These are phyloP conservation scores for Venturia asperata DNA, from an alignment of 2,329 filamentous ascomycete species.

Conservation along the genomic window DNA sequence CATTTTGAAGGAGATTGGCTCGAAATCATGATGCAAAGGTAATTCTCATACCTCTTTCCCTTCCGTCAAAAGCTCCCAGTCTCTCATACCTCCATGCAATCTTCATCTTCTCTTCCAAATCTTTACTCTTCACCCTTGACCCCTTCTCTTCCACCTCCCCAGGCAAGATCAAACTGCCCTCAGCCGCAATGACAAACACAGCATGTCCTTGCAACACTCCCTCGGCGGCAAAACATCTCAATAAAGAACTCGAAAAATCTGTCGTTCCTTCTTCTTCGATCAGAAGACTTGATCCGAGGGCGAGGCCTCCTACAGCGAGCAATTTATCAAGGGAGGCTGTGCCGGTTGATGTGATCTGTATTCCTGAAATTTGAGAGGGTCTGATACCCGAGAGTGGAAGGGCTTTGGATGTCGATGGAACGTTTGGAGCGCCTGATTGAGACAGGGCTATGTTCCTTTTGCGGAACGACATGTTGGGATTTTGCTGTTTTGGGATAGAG, in stretches of 20 bases:
- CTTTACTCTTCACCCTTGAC: slow-evolving; percentile 33
- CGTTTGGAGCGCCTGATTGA: slow-evolving; percentile 24
- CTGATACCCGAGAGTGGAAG: slow-evolving; percentile 50
- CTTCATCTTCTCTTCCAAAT: slow-evolving; percentile 73
- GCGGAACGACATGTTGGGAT: slow-evolving; percentile 46
- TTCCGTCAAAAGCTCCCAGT: slow-evolving; percentile 60
- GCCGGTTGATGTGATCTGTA: slow-evolving; percentile 84
- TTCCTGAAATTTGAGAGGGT: slow-evolving; percentile 82
- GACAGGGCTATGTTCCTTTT: slow-evolving; percentile 57
- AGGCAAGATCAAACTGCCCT: slow-evolving; percentile 72
- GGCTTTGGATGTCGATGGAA: slow-evolving; percentile 25
- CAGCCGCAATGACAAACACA: slow-evolving; percentile 75
- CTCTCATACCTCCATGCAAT: slow-evolving; percentile 97
- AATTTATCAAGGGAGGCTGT: slow-evolving; percentile 77
- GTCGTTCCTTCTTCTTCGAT: slow-evolving; percentile 88
- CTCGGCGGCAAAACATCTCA: slow-evolving; percentile 88
- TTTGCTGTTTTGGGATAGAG: neutral
- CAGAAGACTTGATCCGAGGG: slow-evolving; percentile 71
- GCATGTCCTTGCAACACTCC: slow-evolving; percentile 85
- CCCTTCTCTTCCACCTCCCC: slow-evolving; percentile 49
- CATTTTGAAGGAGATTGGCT: neutral
- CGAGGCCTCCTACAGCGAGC: slow-evolving; percentile 80
- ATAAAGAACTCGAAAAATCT: slow-evolving; percentile 77
- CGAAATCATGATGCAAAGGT: neutral
- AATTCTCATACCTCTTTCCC: slow-evolving; percentile 14